These are phyloP conservation scores for Hemileccinum impolitum DNA, from an alignment of 768 basidiomycete genomes.

Conservation along the genomic window DNA sequence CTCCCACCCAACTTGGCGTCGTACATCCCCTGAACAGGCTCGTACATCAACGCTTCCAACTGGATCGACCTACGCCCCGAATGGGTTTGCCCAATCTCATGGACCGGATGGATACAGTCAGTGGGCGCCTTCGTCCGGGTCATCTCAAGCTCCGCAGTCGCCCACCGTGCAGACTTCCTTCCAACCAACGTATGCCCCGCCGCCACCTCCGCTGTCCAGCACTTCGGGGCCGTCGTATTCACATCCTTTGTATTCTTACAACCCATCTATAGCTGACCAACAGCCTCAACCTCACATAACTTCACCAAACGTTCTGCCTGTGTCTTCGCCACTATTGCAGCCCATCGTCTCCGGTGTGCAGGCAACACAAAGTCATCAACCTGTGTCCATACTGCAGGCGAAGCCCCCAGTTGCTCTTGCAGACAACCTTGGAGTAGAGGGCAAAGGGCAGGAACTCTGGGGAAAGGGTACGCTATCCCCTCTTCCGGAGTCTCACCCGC, in stretches of 20 bases:
- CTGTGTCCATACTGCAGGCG: conserved; percentile 20
- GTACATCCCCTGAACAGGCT: conserved; percentile 18
- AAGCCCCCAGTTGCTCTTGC: conserved; percentile 4
- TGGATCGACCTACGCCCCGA: conserved; percentile 18
- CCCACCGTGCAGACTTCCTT: conserved; percentile 26
- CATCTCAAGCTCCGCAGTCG: conserved; percentile 26
- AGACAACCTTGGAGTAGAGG: conserved; percentile 4
- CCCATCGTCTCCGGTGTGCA: conserved; percentile 7
- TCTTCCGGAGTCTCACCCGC: conserved; percentile 13
- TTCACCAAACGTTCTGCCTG: conserved; percentile 7
- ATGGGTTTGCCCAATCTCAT: conserved; percentile 32
- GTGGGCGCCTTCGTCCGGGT: conserved; percentile 21
- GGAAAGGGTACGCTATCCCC: neutral
- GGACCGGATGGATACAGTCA: conserved; percentile 33
- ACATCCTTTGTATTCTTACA: conserved; percentile 9
- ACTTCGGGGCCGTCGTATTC: conserved; percentile 15
- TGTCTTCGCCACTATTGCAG: conserved; percentile 11
- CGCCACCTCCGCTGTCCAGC: conserved; percentile 18
- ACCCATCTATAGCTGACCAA: conserved; percentile 9
- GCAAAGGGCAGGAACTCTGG: conserved; percentile 16
- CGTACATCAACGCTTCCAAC: conserved; percentile 26
- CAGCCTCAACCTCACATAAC: conserved; percentile 12
- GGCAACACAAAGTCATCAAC: conserved; percentile 15
- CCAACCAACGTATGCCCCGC: conserved; percentile 28
- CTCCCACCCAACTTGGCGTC: conserved; percentile 64